These are phyloP conservation scores for Aureobasidium sp. DNA, from an alignment of 2,329 filamentous ascomycete species.

Conservation along the genomic window DNA sequence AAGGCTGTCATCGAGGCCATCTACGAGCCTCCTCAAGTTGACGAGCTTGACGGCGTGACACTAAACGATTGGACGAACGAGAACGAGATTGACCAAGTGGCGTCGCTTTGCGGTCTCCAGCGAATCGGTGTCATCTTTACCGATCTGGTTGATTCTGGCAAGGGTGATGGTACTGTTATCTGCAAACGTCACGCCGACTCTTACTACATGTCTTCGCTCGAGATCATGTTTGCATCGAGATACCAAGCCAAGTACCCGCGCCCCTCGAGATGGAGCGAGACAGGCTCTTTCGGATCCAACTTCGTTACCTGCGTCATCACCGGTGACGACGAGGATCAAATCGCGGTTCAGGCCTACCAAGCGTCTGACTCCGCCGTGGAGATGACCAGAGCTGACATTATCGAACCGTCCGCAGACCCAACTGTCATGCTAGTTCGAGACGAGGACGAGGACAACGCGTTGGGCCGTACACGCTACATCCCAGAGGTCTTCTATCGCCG, in stretches of 20 bases:
- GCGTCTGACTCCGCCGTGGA: conserved; percentile 92
- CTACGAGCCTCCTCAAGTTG: conserved; percentile 87
- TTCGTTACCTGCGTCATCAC: conserved; percentile 95
- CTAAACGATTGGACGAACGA: conserved; percentile 79
- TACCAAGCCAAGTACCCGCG: conserved; percentile 84
- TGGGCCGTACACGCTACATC: conserved; percentile 71
- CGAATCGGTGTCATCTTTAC: conserved; percentile 92
- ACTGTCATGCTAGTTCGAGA: conserved; percentile 88
- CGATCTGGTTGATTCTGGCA: conserved; percentile 65
- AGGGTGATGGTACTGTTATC: conserved; percentile 73
- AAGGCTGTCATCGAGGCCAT: conserved; percentile 96
- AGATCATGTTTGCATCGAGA: conserved; percentile 80
- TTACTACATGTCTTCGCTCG: conserved; percentile 85
- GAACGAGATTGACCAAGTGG: conserved; percentile 69
- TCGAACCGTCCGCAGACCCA: conserved; percentile 91
- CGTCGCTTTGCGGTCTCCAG: conserved; percentile 73
- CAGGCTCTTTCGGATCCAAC: conserved; percentile 85
- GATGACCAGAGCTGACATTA: conserved; percentile 90
- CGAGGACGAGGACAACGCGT: conserved; percentile 73
- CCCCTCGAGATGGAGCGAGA: conserved; percentile 93
- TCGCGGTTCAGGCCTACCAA: conserved; percentile 85
- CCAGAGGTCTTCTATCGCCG: conserved; percentile 94
- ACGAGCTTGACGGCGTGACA: conserved; percentile 82
- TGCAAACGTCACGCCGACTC: conserved; percentile 96
- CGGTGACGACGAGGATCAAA: conserved; percentile 83